These are phyloP conservation scores for Pseudozyma thailandica DNA, from an alignment of 1,284 basidiomycete genomes.

Conservation along the genomic window DNA sequence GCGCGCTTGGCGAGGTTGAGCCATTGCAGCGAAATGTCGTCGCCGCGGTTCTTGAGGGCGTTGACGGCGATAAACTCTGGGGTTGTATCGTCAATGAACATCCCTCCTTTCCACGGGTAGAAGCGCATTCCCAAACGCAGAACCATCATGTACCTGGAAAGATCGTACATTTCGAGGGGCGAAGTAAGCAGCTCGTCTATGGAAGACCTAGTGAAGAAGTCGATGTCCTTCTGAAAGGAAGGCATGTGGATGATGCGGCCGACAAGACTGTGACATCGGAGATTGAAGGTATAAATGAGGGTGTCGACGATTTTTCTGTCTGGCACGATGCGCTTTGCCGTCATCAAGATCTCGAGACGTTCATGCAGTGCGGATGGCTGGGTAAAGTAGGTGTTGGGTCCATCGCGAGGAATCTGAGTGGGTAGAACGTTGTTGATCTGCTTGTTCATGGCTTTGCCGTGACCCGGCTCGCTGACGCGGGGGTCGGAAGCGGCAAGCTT, in stretches of 20 bases:
- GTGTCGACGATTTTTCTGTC: slow-evolving; percentile 22
- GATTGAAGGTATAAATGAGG: slow-evolving; percentile 28
- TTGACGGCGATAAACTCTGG: slow-evolving; percentile 48
- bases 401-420: slow-evolving; percentile 12
- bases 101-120: slow-evolving; percentile 45
- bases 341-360: slow-evolving; percentile 37
- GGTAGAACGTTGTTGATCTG: slow-evolving; percentile 29
- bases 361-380: slow-evolving; percentile 20
- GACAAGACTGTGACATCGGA: slow-evolving; percentile 39
- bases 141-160: slow-evolving; percentile 51
- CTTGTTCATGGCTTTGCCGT: slow-evolving; percentile 32
- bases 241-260: slow-evolving; percentile 57
- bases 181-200: slow-evolving; percentile 44
- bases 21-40: slow-evolving; percentile 46
- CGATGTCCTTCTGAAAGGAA: slow-evolving; percentile 25
- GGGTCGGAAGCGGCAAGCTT: slow-evolving; percentile 47
- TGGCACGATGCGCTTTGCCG: slow-evolving; percentile 28
- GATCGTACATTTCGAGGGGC: slow-evolving; percentile 41
- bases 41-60: slow-evolving; percentile 44
- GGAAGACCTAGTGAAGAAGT: slow-evolving; percentile 34
- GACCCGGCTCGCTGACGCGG: slow-evolving; percentile 33
- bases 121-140: slow-evolving; percentile 55
- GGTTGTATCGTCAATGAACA: slow-evolving; percentile 30
- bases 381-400: slow-evolving; percentile 19
- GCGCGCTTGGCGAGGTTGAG: slow-evolving; percentile 42